These are phyloP conservation scores for Stereocaulon alpinum DNA, from an alignment of 495 filamentous ascomycete species.

Conservation along the genomic window DNA sequence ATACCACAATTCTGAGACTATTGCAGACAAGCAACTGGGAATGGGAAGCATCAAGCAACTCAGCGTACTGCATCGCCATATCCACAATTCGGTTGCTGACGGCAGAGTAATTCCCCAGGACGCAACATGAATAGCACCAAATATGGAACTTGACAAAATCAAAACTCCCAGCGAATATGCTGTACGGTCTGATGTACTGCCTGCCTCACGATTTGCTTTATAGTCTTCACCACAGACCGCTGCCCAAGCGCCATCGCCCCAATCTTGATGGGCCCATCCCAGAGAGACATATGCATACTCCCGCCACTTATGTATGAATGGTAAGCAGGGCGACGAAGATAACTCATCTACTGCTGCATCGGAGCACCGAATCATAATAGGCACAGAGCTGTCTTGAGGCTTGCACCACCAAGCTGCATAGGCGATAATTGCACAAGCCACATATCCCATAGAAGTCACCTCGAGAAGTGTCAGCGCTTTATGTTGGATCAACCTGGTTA, in stretches of 20 bases:
- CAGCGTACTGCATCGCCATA: conserved; percentile 10
- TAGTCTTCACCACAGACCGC: background rate
- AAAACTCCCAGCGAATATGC: background rate
- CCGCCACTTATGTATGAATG: rapidly evolving
- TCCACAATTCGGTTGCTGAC: background rate
- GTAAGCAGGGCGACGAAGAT: background rate
- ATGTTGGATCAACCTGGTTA: background rate
- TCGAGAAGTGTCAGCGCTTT: background rate
- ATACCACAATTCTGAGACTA: background rate
- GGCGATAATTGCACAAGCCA: background rate
- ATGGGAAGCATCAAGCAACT: background rate
- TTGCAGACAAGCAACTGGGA: too few species aligned
- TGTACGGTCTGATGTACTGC: too few species aligned
- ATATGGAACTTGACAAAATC: background rate
- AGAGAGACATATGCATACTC: background rate
- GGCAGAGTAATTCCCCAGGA: conserved; percentile 3
- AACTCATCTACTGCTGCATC: background rate
- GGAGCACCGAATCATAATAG: background rate
- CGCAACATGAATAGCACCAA: conserved; percentile 6
- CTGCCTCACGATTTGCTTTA: too few species aligned
- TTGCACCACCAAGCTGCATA: background rate
- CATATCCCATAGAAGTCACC: background rate
- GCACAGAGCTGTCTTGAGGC: background rate
- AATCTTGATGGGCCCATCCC: background rate
- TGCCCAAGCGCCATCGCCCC: background rate